phyloP scores from a whole-genome alignment of 2,329 filamentous ascomycete genomes.

The Myriosclerotinia scirpicola region DNA sequence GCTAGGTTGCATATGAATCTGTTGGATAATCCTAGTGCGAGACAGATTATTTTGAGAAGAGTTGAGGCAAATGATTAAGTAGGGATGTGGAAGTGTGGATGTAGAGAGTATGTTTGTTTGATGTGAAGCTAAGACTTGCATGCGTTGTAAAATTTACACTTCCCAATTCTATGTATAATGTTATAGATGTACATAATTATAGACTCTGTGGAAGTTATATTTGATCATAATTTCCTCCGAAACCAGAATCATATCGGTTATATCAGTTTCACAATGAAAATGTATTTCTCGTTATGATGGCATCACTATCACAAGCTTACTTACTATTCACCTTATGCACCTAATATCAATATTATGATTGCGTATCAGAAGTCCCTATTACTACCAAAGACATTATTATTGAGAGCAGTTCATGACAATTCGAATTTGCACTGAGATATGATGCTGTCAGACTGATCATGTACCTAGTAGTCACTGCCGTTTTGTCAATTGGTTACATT shows the following conservation, averaged over 20 bases:
- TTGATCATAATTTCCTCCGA: background rate
- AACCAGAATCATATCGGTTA: background rate
- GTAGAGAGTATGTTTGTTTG: no score
- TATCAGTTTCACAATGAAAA: no score
- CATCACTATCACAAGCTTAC: no score
- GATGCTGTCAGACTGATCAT: no score
- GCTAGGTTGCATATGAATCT: constrained; percentile 60
- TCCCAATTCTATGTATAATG: background rate
- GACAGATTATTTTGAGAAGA: constrained; percentile 64
- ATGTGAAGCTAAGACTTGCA: background rate
- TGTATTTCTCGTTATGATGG: no score
- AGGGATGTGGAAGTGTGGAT: background rate
- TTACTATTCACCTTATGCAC: no score
- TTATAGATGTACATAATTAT: background rate
- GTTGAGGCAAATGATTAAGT: constrained; percentile 52
- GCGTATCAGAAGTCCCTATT: no score
- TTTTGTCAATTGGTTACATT: background rate
- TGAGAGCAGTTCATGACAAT: no score
- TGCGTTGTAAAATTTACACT: background rate
- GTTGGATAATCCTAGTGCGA: constrained; percentile 63
- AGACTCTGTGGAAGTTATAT: no score
- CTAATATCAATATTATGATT: no score
- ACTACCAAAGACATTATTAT: no score
- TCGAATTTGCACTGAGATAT: no score
- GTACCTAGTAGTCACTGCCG: background rate